phyloP scores from a whole-genome alignment of 108 stramenopile genomes.

The Fragilaria radians region DNA sequence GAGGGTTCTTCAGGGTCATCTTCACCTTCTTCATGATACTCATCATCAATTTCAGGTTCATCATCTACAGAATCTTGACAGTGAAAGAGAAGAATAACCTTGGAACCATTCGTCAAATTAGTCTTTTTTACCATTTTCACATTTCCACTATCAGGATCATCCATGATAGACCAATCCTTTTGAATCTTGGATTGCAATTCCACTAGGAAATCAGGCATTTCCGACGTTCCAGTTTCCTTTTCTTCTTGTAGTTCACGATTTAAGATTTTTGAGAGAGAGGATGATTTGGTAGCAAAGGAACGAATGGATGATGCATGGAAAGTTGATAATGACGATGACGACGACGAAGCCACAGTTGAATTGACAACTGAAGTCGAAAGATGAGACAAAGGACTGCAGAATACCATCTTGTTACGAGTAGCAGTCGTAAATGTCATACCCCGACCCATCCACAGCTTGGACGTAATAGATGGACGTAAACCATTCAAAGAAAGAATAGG shows the following conservation, averaged over 20 bases:
- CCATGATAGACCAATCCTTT: constrained; percentile 28
- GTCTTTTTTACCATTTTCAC: too few relatives aligned
- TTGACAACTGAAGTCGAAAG: too few relatives aligned
- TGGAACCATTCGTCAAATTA: constrained; percentile 23
- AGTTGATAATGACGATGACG: too few relatives aligned
- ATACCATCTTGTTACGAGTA: too few relatives aligned
- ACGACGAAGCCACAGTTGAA: too few relatives aligned
- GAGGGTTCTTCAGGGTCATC: constrained; percentile 43
- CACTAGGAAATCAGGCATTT: constrained; percentile 23
- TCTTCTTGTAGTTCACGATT: constrained; percentile 38
- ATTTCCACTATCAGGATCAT: constrained; percentile 25
- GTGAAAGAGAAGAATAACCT: constrained; percentile 67
- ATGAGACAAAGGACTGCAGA: too few relatives aligned
- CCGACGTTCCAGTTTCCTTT: constrained; percentile 12
- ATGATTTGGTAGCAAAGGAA: too few relatives aligned
- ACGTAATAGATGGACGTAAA: too few relatives aligned
- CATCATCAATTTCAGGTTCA: constrained; percentile 25
- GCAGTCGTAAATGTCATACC: too few relatives aligned
- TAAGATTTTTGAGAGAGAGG: not conserved
- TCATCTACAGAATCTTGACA: constrained; percentile 68
- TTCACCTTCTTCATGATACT: constrained; percentile 22
- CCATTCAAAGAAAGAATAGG: too few relatives aligned
- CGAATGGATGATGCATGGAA: too few relatives aligned
- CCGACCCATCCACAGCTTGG: too few relatives aligned
- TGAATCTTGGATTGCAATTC: constrained; percentile 21